Evolutionary conservation across 2,329 filamentous ascomycete species (phyloP), one percentile per base, ranked within the genome.

Genomic region (Pleoardoris graminearum): DNA sequence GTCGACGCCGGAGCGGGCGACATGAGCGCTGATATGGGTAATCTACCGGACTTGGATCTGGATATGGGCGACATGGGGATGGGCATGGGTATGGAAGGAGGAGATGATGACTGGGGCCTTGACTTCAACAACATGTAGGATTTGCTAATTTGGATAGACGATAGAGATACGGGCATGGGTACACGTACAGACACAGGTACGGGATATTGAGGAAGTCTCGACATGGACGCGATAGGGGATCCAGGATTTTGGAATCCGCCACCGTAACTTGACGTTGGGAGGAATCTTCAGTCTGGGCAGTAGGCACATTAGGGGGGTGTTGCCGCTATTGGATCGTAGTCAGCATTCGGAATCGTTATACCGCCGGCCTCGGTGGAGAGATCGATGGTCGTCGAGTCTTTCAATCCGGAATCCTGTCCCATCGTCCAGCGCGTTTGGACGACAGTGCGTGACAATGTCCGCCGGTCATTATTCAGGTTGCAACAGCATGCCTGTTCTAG

Each of bases 31-130:
- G 63, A 62, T 16, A 44, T 70, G 45, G 68, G 63, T 7, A 62
- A 58, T 22, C 35, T 70, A 17, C 66, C 62, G 3, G 66, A 60
- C 11, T 27, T 74, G 23, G 65, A 67, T 48, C 60, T 76, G 54
- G 61, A 66, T 17, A 50, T 65, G 50, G 53, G 58, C 17, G 56
- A 63, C 38, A 62, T 68, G 60, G 62, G 63, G n/a, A 67, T 70
- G 66, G 63, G 61, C 22, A 63, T 67, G 63, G 58, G 59, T 5
- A 63, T 69, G 54, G 66, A 66, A 25, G 68, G 61, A 38, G 65
- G 71, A 51, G 62, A 70, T 49, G 66, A 47, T 6, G 30, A 68
- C 55, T 78, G 76, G 56, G 77, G 73, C 0, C 58, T 80, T 55
- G 72, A 77, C 48, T 75, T 77, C 67, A 63, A 68, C 42, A 67